Percentiles rank a stretch among this genome's conserved stretches.
phyloP scores from a whole-genome alignment of 2,329 filamentous ascomycete genomes.

The Calonectria montana region DNA sequence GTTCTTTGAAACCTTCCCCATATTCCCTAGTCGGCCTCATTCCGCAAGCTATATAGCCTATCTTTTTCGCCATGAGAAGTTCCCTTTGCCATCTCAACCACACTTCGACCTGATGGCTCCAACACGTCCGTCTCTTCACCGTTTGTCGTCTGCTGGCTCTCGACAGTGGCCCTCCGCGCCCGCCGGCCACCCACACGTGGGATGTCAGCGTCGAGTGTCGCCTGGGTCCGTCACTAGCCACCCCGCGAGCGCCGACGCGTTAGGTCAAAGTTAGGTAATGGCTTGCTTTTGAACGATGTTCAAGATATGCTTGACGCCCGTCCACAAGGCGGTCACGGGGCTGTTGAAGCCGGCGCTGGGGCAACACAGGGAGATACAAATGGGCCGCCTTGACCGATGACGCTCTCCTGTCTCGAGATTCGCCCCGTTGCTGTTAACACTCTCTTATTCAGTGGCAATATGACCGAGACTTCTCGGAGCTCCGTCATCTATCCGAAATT shows the following conservation, averaged over 20 bases:
- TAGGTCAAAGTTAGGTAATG: constrained; percentile 41
- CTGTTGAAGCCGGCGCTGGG: not conserved
- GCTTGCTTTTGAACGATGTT: constrained; percentile 20
- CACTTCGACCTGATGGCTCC: not conserved
- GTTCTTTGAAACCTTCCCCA: constrained; percentile 23
- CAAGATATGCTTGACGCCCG: constrained; percentile 3
- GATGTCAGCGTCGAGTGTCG: constrained; percentile 35
- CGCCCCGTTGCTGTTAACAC: not conserved
- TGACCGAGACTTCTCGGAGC: constrained; percentile 5
- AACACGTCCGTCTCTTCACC: not conserved
- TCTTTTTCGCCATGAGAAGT: constrained; percentile 40
- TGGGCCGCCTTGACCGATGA: not conserved
- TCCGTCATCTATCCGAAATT: constrained; percentile 3
- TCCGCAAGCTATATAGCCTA: constrained; percentile 36
- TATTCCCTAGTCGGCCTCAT: constrained; percentile 29
- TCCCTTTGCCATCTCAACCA: constrained; percentile 11
- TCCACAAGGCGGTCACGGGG: constrained; percentile 17
- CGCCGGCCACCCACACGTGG: constrained; percentile 35
- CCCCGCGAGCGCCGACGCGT: constrained; percentile 10
- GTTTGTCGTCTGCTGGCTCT: not conserved
- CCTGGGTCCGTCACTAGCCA: constrained; percentile 38
- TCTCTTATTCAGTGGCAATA: not conserved
- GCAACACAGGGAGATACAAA: constrained; percentile 3
- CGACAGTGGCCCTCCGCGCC: constrained; percentile 12
- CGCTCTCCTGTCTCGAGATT: not conserved